Evolutionary conservation across 2,329 filamentous ascomycete species (phyloP).

Genomic region (Biscogniauxia mediterranea): DNA sequence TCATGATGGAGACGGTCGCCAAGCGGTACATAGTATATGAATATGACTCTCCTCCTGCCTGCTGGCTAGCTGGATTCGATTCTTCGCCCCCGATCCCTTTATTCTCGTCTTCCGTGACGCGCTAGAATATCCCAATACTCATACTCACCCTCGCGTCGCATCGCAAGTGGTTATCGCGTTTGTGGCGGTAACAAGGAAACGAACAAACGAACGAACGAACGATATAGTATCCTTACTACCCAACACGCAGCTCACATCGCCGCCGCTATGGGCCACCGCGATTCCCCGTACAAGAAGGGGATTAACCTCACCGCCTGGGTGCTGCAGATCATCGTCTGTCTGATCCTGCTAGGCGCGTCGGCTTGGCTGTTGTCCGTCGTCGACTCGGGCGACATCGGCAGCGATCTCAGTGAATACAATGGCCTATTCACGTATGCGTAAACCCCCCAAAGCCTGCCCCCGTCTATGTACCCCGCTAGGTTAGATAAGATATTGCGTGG

Average conservation of each 20-base stretch:
- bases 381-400: constrained; percentile 1
- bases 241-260: too few species aligned
- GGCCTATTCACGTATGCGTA: constrained; percentile 15
- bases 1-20: background rate
- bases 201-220: background rate
- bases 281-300: constrained; percentile 25
- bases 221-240: background rate
- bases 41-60: background rate
- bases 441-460: background rate
- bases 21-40: background rate
- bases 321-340: constrained; percentile 23
- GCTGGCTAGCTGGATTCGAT: background rate
- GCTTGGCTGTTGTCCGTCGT: constrained; percentile 13
- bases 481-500: too few species aligned
- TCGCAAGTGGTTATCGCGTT: background rate
- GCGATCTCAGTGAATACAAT: constrained; percentile 2
- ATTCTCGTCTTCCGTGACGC: too few species aligned
- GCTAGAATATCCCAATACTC: too few species aligned
- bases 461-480: background rate
- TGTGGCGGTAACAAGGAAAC: background rate
- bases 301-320: constrained; percentile 28
- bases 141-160: too few species aligned
- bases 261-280: constrained; percentile 19
- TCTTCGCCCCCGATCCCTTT: too few species aligned
- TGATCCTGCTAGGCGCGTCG: constrained; percentile 20